These are phyloP conservation scores for Petasospora rhodanensis DNA, from an alignment of 1,139 yeast species.

Conservation along the genomic window DNA sequence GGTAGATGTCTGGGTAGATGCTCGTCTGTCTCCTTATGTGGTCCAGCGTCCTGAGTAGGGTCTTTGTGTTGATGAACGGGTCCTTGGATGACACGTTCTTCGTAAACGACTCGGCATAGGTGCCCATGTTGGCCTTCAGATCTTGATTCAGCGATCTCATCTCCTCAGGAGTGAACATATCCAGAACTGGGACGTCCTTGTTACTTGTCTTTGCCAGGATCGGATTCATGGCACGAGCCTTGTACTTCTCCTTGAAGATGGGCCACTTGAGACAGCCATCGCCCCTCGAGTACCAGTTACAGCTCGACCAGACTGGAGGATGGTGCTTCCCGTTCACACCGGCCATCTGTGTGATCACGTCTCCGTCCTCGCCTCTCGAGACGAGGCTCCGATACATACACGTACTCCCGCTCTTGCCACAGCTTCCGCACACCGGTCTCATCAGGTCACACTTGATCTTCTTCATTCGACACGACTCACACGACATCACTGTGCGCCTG, in stretches of 20 bases:
- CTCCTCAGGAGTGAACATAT: slow-evolving; percentile 9
- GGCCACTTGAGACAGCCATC: slow-evolving; percentile 39
- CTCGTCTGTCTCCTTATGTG: slow-evolving; percentile 4
- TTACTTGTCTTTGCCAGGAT: slow-evolving; percentile 9
- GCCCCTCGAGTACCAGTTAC: slow-evolving; percentile 40
- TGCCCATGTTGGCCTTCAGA: slow-evolving; percentile 8
- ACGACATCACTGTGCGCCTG: slow-evolving; percentile 42
- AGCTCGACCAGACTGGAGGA: slow-evolving; percentile 16
- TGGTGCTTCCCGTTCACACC: slow-evolving; percentile 2
- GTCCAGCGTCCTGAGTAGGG: slow-evolving; percentile 10
- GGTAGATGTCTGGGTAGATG: slow-evolving; percentile 2
- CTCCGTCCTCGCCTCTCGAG: slow-evolving; percentile 2
- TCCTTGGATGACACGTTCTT: slow-evolving; percentile 18
- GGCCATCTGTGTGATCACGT: slow-evolving; percentile 9
- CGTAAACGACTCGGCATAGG: slow-evolving; percentile 14
- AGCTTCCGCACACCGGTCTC: slow-evolving; percentile 43
- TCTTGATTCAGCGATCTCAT: slow-evolving; percentile 7
- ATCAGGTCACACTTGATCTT: slow-evolving; percentile 45
- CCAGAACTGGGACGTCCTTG: slow-evolving; percentile 10
- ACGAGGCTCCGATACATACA: slow-evolving; percentile 18
- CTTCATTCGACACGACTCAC: slow-evolving; percentile 43
- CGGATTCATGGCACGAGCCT: slow-evolving; percentile 11
- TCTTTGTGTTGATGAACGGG: slow-evolving; percentile 16
- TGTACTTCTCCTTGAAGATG: slow-evolving; percentile 18
- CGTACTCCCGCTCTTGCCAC: slow-evolving; percentile 30